phyloP scores from a whole-genome alignment of 1,284 basidiomycete species.

The Ceratobasidium sp. region DNA sequence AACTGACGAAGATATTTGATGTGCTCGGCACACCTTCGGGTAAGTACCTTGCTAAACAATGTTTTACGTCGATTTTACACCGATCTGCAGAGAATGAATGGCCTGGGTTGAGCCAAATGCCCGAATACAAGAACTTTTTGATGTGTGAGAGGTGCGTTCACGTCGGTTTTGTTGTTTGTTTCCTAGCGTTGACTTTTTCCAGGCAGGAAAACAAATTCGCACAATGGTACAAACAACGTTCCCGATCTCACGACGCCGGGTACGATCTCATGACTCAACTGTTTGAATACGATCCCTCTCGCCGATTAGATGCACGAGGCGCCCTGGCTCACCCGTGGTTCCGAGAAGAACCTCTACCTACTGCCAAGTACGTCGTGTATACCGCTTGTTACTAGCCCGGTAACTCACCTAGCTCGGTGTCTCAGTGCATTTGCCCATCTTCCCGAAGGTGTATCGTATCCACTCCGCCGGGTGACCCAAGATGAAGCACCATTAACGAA shows the following conservation, averaged over 20 bases:
- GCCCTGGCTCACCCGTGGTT: constrained; percentile 88
- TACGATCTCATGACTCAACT: constrained; percentile 87
- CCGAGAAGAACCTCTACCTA: constrained; percentile 79
- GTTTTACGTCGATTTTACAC: background rate
- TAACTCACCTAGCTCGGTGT: background rate
- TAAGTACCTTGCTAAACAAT: constrained; percentile 56
- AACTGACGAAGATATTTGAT: constrained; percentile 94
- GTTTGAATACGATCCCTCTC: constrained; percentile 92
- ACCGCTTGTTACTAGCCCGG: background rate
- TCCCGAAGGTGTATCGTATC: constrained; percentile 47
- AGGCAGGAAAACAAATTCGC: constrained; percentile 69
- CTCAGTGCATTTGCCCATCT: constrained; percentile 47
- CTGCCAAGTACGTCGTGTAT: constrained; percentile 69
- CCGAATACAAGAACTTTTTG: constrained; percentile 87
- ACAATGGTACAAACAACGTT: constrained; percentile 67
- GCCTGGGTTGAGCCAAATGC: constrained; percentile 89
- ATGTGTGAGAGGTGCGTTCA: constrained; percentile 76
- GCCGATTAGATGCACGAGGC: constrained; percentile 84
- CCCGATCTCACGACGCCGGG: constrained; percentile 72
- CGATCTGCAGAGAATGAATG: constrained; percentile 77
- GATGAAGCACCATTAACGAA: constrained; percentile 49
- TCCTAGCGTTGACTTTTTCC: constrained; percentile 5
- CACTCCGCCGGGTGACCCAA: constrained; percentile 48
- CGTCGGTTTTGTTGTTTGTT: constrained; percentile 45
- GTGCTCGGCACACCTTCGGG: constrained; percentile 91